phyloP scores from a whole-genome alignment of 805 yeast species.

The Debaryomyces hansenii region DNA sequence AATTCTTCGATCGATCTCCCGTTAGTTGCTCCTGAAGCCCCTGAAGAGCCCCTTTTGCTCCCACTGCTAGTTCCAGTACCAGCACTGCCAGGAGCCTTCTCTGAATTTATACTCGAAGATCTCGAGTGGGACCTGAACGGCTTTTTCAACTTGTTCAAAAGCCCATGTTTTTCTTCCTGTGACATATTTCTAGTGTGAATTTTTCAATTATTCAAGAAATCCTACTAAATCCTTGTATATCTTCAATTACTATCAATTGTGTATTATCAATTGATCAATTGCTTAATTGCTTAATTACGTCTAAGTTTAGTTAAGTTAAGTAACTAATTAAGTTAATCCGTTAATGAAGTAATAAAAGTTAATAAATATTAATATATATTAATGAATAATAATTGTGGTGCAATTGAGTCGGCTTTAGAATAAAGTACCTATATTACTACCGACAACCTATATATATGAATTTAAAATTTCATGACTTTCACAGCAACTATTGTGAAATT shows the following conservation, averaged over 20 bases:
- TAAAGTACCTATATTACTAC: neutral
- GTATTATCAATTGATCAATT: too few relatives aligned
- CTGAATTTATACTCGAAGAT: neutral
- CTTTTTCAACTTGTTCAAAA: constrained; percentile 20
- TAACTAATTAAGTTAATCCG: too few relatives aligned
- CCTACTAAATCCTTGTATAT: neutral
- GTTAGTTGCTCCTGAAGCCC: neutral
- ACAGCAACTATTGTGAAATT: neutral
- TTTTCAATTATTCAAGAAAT: neutral
- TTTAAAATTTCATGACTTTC: neutral
- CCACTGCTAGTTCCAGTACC: too few relatives aligned
- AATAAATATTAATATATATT: too few relatives aligned
- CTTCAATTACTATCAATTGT: too few relatives aligned
- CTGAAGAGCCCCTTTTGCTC: too few relatives aligned
- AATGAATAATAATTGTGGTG: too few relatives aligned
- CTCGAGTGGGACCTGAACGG: constrained; percentile 17
- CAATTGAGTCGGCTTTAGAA: too few relatives aligned
- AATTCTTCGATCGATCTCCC: neutral
- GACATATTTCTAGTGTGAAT: constrained; percentile 9
- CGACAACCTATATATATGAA: neutral
- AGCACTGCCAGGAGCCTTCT: neutral
- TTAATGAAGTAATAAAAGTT: too few relatives aligned
- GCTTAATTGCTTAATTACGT: too few relatives aligned
- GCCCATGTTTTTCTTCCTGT: constrained; percentile 14
- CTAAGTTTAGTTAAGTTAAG: too few relatives aligned